Conservation (phyloP, 2,329 filamentous ascomycete genomes). For the Trichoderma oligosporum region DNA sequence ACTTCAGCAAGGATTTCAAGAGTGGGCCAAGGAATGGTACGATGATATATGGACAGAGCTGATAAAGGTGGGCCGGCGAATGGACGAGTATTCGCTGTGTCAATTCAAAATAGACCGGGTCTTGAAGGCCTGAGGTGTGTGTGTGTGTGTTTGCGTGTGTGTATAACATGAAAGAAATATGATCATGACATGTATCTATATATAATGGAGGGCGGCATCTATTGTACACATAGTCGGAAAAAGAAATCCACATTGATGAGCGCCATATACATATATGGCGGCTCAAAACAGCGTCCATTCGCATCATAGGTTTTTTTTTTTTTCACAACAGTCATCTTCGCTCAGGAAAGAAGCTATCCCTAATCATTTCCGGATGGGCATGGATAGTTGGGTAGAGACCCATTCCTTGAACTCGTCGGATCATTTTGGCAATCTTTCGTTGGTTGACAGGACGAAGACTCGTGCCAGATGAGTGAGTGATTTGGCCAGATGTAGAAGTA, state of each 20-base stretch:
- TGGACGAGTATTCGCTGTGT: constrained; percentile 43
- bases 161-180: constrained; percentile 30
- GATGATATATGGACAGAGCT: constrained; percentile 66
- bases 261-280: neutral
- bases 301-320: neutral
- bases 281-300: neutral
- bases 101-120: constrained; percentile 49
- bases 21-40: constrained; percentile 68
- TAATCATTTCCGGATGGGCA: constrained; percentile 77
- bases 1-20: constrained; percentile 66
- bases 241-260: constrained; percentile 6
- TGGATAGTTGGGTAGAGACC: constrained; percentile 91
- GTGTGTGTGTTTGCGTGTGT: too few relatives aligned
- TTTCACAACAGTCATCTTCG: constrained; percentile 12
- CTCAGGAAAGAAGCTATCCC: constrained; percentile 35
- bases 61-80: constrained; percentile 48
- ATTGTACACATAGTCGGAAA: constrained; percentile 33
- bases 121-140: constrained; percentile 46
- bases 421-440: constrained; percentile 86
- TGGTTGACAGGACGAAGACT: constrained; percentile 86
- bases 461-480: constrained; percentile 71
- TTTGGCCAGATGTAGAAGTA: constrained; percentile 78
- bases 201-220: constrained; percentile 31
- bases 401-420: constrained; percentile 81
- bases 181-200: constrained; percentile 33